Base-by-base conservation (phyloP, 2,329 filamentous ascomycete species). In the Penicillium sp. region DNA sequence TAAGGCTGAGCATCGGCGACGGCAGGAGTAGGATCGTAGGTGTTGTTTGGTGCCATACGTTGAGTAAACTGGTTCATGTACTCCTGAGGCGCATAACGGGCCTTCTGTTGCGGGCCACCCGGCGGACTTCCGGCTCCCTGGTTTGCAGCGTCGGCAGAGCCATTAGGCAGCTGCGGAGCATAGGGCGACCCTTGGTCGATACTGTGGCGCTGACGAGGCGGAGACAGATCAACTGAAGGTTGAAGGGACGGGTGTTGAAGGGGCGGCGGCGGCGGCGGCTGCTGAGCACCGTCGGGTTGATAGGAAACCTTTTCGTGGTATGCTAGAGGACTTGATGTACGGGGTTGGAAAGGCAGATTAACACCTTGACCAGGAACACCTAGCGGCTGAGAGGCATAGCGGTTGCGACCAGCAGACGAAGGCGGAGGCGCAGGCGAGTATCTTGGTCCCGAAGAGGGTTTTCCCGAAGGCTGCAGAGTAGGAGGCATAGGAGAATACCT, bases 301-400 rank as follows among this genome's bases (percentile, higher is more conserved):
- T 75, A 74, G 7, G 70, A 72, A 31, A 64, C 62, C 54, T 73
- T 76, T 49, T 75, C 73, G 53, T 79, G 82, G 50, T 82, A 81
- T 31, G 85, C 85, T 16, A 88, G 75, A 16, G 85, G 85, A 69
- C 85, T 88, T n/a, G 85, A 88, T 7, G 85, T 88, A 55, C 85
- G 79, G 19, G 85, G 85, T 43, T 85, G 83, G 69, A 87, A 88
- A 4, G 82, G 78, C 59, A 85, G 77, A 31, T 59, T 60, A 11
- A 60, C 14, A 42, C 33, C 58, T 37, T 69, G 67, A 4, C 69
- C 62, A 49, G 69, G 66, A 23, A 68, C 62, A 49, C 59, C 62
- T 31, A 70, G 54, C 16, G 70, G 75, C 60, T 71, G 78, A 23
- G 77, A 77, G 31, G 67, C 71, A 64, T 80, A 78, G 54, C 75